phyloP scores from a whole-genome alignment of 2,329 filamentous ascomycete genomes.

The Parastagonospora avenae region DNA sequence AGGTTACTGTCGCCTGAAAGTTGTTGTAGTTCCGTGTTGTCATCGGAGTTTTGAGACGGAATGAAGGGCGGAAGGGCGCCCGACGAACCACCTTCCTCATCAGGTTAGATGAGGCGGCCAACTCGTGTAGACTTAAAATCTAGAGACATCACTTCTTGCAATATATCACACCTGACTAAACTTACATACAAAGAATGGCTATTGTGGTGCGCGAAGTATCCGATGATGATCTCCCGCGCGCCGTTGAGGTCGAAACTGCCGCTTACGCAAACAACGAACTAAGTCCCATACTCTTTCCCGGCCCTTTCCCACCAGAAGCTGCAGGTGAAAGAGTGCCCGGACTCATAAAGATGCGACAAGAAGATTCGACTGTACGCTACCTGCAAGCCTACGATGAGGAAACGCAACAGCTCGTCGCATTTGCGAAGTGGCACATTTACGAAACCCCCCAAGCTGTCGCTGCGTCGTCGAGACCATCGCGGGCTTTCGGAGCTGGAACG shows the following conservation, averaged over 20 bases:
- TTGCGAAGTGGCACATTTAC: conserved; percentile 39
- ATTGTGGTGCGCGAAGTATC: conserved; percentile 27
- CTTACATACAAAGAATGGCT: conserved; percentile 20
- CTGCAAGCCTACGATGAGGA: conserved; percentile 33
- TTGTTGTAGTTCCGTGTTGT: too few relatives aligned
- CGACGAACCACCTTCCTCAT: neutral
- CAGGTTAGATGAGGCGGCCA: neutral
- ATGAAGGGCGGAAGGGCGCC: conserved; percentile 3
- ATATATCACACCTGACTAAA: neutral
- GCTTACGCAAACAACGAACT: conserved; percentile 27
- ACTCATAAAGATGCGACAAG: conserved; percentile 13
- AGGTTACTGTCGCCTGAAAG: conserved; percentile 1
- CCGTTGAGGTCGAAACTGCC: conserved; percentile 24
- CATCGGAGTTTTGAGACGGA: too few relatives aligned
- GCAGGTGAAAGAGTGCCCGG: conserved; percentile 9
- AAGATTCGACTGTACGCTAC: conserved; percentile 17
- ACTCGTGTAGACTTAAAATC: too few relatives aligned
- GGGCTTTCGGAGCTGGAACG: conserved; percentile 17
- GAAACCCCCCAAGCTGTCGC: conserved; percentile 18
- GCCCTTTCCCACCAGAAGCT: conserved; percentile 25
- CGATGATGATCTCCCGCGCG: conserved; percentile 29
- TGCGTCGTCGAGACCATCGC: conserved; percentile 12
- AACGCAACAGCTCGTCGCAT: conserved; percentile 30
- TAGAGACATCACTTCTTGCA: neutral
- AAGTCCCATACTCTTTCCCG: conserved; percentile 28